Evolutionary conservation across 2,329 filamentous ascomycete genomes (phyloP), one percentile per base, ranked within the genome.

Genomic region (Pyrenochaeta sp.): DNA sequence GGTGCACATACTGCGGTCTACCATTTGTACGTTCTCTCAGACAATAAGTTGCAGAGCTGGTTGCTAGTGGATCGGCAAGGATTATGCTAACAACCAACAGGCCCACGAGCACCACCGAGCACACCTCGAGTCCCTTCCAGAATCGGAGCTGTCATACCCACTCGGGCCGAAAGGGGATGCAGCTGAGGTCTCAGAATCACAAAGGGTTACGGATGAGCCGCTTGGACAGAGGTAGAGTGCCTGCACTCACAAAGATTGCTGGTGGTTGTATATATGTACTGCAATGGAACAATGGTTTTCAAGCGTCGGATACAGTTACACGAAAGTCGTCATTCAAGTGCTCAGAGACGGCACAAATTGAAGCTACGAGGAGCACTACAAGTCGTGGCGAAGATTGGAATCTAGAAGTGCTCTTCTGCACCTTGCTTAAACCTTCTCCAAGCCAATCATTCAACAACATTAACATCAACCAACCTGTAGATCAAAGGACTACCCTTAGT

Each of bases 1-100:
- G 84, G 77, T 99, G 95, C 84, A 90, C 86, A 74, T 99, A 99
- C 83, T 99, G 95, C 77, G 95, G 95, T 52, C 78, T 95, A 67
- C 95, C 95, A 70, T 99, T 89, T 77, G 95, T 98, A 86, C 77
- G 93, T 82, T 19, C 80, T 43, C n/a, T 55, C 43, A 27, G 13
- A 13, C n/a, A 3, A 25, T 15, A 27, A 12, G 5, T 19, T 39
- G 3, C 3, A 5, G n/a, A 19, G 13, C 10, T 13, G 8, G 13
- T 3, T 39, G 36, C 36, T n/a, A 39, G 3, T 19, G 15, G 15
- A 19, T 4, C 4, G 4, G 36, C 8, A 5, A 13, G 36, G 36
- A 39, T 44, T n/a, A 12, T 44, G 27, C 56, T 59, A 54, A 68
- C 53, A 67, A 27, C 65, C 52, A 39, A 47, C 61, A 98, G 94